Percentiles rank a stretch among this genome's conserved stretches.
Evolutionary conservation across 768 basidiomycete genomes (phyloP).

Genomic region (Baorangia bicolor): DNA sequence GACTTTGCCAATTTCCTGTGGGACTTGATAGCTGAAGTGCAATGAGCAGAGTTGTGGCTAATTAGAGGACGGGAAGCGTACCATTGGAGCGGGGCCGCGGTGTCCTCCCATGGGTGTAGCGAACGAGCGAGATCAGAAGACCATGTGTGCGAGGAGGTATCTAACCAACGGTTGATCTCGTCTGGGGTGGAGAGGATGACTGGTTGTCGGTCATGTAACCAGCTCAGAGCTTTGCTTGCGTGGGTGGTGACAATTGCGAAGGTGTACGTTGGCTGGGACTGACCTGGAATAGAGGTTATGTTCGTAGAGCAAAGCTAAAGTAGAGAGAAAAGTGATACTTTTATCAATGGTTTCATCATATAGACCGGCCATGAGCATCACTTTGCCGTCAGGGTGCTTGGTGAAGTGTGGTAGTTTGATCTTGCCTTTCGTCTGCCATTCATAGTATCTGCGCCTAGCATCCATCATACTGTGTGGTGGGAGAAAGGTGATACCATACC

Average conservation of each 20-base stretch:
- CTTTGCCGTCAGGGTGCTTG: slow-evolving; percentile 55
- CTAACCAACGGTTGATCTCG: slow-evolving; percentile 75
- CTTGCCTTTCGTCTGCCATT: slow-evolving; percentile 88
- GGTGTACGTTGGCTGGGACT: slow-evolving; percentile 62
- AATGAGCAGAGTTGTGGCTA: not conserved
- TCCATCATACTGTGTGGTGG: not conserved
- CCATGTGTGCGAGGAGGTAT: slow-evolving; percentile 70
- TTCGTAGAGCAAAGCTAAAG: not conserved
- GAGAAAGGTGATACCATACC: slow-evolving; percentile 39
- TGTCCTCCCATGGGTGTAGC: slow-evolving; percentile 58
- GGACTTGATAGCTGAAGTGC: slow-evolving; percentile 75
- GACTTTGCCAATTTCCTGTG: slow-evolving; percentile 88
- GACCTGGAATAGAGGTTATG: slow-evolving; percentile 36
- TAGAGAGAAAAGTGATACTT: slow-evolving; percentile 37
- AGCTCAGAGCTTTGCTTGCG: slow-evolving; percentile 64
- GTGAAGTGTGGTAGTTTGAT: slow-evolving; percentile 80
- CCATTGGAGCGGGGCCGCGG: slow-evolving; percentile 61
- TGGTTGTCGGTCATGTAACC: slow-evolving; percentile 91
- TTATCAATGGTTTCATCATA: slow-evolving; percentile 75
- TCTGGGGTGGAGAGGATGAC: slow-evolving; percentile 68
- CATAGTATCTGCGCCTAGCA: slow-evolving; percentile 67
- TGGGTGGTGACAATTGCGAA: slow-evolving; percentile 90
- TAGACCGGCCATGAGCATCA: slow-evolving; percentile 87
- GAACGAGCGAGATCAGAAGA: slow-evolving; percentile 54
- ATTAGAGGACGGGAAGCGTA: slow-evolving; percentile 33